These are phyloP conservation scores for Aureobasidium sp. DNA, from an alignment of 2,329 filamentous ascomycete species.

Conservation along the genomic window DNA sequence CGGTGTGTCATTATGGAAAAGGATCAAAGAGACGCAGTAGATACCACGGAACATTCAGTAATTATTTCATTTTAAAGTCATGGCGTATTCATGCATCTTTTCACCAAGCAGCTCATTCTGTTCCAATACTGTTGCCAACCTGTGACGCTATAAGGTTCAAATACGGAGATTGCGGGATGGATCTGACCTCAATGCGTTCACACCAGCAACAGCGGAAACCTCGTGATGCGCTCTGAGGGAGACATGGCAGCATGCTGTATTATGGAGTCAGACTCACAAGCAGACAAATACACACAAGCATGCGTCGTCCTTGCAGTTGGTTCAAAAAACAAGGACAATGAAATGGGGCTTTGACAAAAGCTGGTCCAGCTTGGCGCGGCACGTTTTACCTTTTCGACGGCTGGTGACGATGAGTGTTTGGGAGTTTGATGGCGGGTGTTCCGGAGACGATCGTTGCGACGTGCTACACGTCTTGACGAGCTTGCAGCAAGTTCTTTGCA, in stretches of 20 bases:
- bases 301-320: background rate
- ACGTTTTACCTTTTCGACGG: constrained; percentile 8
- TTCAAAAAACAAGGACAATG: background rate
- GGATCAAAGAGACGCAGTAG: constrained; percentile 12
- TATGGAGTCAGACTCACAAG: background rate
- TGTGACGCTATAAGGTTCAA: background rate
- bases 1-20: constrained; percentile 6
- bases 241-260: background rate
- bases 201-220: background rate
- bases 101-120: background rate
- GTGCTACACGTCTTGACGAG: background rate
- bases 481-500: background rate
- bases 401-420: constrained; percentile 13
- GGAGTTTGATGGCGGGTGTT: constrained; percentile 8
- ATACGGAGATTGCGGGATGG: constrained; percentile 1
- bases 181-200: background rate
- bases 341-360: background rate
- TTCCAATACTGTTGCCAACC: background rate
- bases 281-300: background rate
- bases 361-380: background rate
- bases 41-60: constrained; percentile 17
- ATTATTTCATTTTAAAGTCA: constrained; percentile 13
- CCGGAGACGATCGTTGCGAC: background rate
- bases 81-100: constrained; percentile 14
- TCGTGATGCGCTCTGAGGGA: background rate